Conservation (phyloP, 1,139 yeast species). For the Zygosaccharomyces sapae region DNA sequence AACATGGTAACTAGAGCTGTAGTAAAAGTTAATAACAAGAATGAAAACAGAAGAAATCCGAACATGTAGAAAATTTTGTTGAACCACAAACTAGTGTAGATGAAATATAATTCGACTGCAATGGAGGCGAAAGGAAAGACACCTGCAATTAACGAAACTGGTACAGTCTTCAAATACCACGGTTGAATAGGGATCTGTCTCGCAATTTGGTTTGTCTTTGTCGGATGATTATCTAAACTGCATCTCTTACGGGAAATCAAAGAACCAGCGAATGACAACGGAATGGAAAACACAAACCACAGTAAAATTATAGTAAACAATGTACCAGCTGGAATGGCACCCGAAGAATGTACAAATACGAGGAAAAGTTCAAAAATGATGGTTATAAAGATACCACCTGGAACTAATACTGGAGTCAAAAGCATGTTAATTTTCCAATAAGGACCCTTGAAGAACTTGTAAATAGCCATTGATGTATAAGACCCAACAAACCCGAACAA, state of each 20-base stretch:
- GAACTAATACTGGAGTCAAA: conserved; percentile 79
- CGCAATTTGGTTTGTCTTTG: conserved; percentile 88
- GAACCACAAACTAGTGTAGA: conserved; percentile 87
- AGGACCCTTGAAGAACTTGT: conserved; percentile 89
- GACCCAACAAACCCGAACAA: conserved; percentile 79
- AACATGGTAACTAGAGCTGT: conserved; percentile 77
- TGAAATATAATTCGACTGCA: conserved; percentile 89
- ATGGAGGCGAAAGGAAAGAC: conserved; percentile 93
- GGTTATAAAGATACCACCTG: conserved; percentile 63
- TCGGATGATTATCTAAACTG: conserved; percentile 53
- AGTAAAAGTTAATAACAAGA: conserved; percentile 73
- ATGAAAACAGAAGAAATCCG: conserved; percentile 90
- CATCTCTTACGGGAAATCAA: conserved; percentile 67
- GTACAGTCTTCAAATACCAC: conserved; percentile 66
- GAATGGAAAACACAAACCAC: conserved; percentile 85
- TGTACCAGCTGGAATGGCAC: conserved; percentile 92
- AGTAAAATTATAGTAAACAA: conserved; percentile 74
- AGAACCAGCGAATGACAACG: conserved; percentile 78
- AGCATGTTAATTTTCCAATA: conserved; percentile 83
- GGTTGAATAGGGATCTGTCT: conserved; percentile 94
- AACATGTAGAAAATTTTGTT: conserved; percentile 94
- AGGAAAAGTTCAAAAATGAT: conserved; percentile 79
- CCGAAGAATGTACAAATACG: conserved; percentile 75
- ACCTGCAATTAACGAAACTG: conserved; percentile 75
- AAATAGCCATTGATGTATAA: conserved; percentile 76